phyloP scores from a whole-genome alignment of 2,329 filamentous ascomycete genomes.

The Calonectria naviculata region DNA sequence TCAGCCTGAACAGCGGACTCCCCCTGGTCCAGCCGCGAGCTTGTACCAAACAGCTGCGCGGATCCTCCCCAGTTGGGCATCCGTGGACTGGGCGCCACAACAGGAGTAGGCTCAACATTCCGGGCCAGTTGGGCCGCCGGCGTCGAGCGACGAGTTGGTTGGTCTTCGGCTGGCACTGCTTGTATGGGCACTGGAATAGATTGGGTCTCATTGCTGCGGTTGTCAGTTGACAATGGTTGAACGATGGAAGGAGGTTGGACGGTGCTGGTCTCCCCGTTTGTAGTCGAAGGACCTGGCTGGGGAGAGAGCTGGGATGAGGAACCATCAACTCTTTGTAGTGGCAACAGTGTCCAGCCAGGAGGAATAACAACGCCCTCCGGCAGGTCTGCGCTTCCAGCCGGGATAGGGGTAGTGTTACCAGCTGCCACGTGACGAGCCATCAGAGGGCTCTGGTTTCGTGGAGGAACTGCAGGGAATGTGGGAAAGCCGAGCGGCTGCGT shows the following conservation, averaged over 20 bases:
- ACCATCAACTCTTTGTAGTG: conserved; percentile 66
- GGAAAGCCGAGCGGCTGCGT: conserved; percentile 33
- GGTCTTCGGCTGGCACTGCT: conserved; percentile 19
- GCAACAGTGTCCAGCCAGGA: conserved; percentile 72
- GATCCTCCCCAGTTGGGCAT: conserved; percentile 63
- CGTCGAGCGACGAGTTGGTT: conserved; percentile 14
- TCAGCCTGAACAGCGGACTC: conserved; percentile 32
- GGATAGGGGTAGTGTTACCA: conserved; percentile 61
- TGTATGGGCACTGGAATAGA: conserved; percentile 4
- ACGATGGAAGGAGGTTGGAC: conserved; percentile 26
- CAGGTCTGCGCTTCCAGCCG: conserved; percentile 69
- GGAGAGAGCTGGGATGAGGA: conserved; percentile 37
- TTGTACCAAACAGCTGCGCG: conserved; percentile 58
- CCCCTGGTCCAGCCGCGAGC: conserved; percentile 37
- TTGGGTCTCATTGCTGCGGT: conserved; percentile 28
- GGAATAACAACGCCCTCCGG: conserved; percentile 74
- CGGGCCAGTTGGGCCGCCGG: conserved; percentile 23
- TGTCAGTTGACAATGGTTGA: conserved; percentile 23
- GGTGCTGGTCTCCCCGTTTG: conserved; percentile 26
- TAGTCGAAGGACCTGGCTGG: conserved; percentile 33
- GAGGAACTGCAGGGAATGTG: conserved; percentile 39
- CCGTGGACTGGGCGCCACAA: conserved; percentile 61
- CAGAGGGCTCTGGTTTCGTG: conserved; percentile 53
- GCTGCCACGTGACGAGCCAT: conserved; percentile 61
- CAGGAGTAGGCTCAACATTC: conserved; percentile 41